phyloP scores from a whole-genome alignment of 1,284 basidiomycete genomes.

The Cutaneotrichosporon sp. region DNA sequence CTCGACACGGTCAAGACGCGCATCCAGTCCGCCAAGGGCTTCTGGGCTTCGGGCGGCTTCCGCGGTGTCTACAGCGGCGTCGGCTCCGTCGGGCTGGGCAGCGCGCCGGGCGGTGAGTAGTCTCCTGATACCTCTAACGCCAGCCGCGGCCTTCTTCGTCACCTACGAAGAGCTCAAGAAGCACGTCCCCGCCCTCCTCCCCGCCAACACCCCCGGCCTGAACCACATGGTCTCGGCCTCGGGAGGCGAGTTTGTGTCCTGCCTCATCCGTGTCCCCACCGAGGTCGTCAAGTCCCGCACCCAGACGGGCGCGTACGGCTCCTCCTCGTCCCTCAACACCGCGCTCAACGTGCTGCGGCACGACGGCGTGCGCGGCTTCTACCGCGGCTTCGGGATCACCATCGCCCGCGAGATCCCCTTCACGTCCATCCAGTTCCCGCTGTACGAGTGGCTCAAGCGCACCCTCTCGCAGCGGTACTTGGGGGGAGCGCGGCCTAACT shows the following conservation, averaged over 20 bases:
- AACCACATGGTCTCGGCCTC: slow-evolving; percentile 82
- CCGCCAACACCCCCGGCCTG: slow-evolving; percentile 64
- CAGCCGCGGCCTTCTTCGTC: slow-evolving; percentile 93
- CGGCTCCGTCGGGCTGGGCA: slow-evolving; percentile 92
- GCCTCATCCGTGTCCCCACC: slow-evolving; percentile 88
- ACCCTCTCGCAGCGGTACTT: slow-evolving; percentile 57
- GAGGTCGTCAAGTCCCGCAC: slow-evolving; percentile 88
- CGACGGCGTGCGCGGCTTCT: slow-evolving; percentile 70
- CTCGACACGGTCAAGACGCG: slow-evolving; percentile 95
- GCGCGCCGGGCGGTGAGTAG: slow-evolving; percentile 85
- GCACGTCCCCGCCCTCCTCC: slow-evolving; percentile 57
- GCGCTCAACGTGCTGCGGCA: slow-evolving; percentile 59
- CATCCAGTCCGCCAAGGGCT: slow-evolving; percentile 89
- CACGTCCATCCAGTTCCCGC: slow-evolving; percentile 94
- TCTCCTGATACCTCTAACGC: slow-evolving; percentile 9
- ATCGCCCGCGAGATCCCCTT: slow-evolving; percentile 90
- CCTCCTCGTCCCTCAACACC: slow-evolving; percentile 46
- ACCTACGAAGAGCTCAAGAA: slow-evolving; percentile 90
- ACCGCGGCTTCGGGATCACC: slow-evolving; percentile 76
- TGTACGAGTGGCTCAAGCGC: slow-evolving; percentile 87
- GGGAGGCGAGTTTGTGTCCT: slow-evolving; percentile 83
- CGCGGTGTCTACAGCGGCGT: slow-evolving; percentile 90
- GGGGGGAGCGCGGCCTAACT: slow-evolving; percentile 61
- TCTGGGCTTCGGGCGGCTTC: slow-evolving; percentile 83
- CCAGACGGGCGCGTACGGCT: slow-evolving; percentile 71